A percentile compares a stretch with the other conserved stretches of the same genome.
These are phyloP conservation scores for Vararia minispora DNA, from an alignment of 768 basidiomycete genomes.

Conservation along the genomic window DNA sequence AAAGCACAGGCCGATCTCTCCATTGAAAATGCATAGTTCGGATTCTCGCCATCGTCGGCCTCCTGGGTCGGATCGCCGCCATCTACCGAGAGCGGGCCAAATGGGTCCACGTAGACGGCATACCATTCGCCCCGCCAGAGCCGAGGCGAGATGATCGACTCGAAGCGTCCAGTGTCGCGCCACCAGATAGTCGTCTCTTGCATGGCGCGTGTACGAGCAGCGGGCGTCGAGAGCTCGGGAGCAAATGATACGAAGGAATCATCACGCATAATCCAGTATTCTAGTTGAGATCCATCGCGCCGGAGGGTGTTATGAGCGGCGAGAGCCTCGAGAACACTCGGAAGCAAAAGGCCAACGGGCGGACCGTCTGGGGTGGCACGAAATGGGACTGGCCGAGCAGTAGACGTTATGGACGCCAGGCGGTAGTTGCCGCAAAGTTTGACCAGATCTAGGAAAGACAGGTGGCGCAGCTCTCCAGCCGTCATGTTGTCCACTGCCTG, in stretches of 20 bases:
- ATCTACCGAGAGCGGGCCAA: conserved; percentile 33
- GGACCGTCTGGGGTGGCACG: conserved; percentile 41
- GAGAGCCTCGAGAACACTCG: conserved; percentile 44
- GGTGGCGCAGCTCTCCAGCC: no score
- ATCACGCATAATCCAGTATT: conserved; percentile 34
- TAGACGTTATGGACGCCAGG: conserved; percentile 18
- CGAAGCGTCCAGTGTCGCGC: conserved; percentile 54
- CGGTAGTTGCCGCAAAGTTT: conserved; percentile 64
- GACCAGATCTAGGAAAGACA: conserved; percentile 53
- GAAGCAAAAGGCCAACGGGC: conserved; percentile 51
- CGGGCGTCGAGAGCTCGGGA: conserved; percentile 38
- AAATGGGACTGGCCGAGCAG: conserved; percentile 43
- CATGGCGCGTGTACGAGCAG: conserved; percentile 50
- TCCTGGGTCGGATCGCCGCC: conserved; percentile 13
- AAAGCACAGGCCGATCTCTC: conserved; percentile 83
- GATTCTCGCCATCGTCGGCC: conserved; percentile 20
- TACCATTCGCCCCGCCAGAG: conserved; percentile 89
- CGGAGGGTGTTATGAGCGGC: conserved; percentile 33
- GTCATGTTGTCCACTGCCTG: no score
- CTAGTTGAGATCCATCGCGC: conserved; percentile 17
- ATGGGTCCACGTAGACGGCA: conserved; percentile 60
- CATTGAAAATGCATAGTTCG: conserved; percentile 77
- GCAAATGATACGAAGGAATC: conserved; percentile 29
- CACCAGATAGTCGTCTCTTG: conserved; percentile 62
- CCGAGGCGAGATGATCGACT: conserved; percentile 53